Evolutionary conservation across 2,329 filamentous ascomycete species (phyloP), one percentile per base, ranked within the genome.

Genomic region (Sporothrix phasma): DNA sequence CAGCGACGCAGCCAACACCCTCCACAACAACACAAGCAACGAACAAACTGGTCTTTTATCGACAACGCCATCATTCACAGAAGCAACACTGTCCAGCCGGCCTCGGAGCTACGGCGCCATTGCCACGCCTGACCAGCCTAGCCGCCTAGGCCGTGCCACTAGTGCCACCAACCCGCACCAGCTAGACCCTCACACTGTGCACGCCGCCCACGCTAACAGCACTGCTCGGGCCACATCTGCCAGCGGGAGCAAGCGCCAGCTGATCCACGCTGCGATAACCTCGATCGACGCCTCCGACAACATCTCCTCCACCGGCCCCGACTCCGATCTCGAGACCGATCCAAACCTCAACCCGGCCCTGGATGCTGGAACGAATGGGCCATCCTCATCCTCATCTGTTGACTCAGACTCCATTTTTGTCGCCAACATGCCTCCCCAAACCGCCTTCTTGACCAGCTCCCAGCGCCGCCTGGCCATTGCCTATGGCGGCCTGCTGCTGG

Each of bases 401-500:
- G 11, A n/a, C 17, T 46, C 43, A n/a, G 43, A 22, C 58, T 49
- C 29, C 31, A 15, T 43, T 15, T n/a, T 29, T 26, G 46, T 46
- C 54, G 31, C 45, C 47, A 47, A 43, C 43, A 66, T 66, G 64
- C 64, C 61, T 34, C 54, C 61, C n/a, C 64, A 61, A 22, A 61
- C 59, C 3, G 62, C 65, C 22, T 60, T 64, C 3, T 22, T 66
- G 65, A 62, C 59, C 17, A 31, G 59, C 26, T 63, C 65, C 7
- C 31, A 17, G 4, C 68, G 65, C 7, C 65, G 63, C 2, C 65
- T 69, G 13, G 67, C 61, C 46, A 61, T 66, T 2, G 64, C 68
- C 58, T 70, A 66, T 67, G 62, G 59, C 34, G 72, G 77, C 65
- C 75, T 80, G 64, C 73, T 86, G 66, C 77, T 86, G 64, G 84